Conservation (phyloP, 1,284 basidiomycete species). For the Ceratobasidium sp. region DNA sequence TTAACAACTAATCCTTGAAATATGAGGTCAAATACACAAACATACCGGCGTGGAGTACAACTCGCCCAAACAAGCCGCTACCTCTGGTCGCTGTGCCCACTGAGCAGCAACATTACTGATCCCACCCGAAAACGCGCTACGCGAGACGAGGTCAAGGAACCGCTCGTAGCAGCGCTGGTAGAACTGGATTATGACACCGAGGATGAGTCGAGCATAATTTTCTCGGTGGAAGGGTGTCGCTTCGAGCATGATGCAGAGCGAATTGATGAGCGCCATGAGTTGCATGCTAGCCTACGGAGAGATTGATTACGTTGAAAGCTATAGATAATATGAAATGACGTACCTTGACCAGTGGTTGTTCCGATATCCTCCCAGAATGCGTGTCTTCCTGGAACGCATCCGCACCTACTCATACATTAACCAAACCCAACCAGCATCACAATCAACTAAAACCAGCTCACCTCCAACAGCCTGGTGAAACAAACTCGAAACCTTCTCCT, state of each 20-base stretch:
- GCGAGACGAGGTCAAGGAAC: slow-evolving; percentile 81
- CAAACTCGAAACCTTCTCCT: slow-evolving; percentile 91
- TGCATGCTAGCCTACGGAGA: slow-evolving; percentile 78
- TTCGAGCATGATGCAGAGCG: slow-evolving; percentile 91
- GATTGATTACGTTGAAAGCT: background rate
- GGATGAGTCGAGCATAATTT: slow-evolving; percentile 92
- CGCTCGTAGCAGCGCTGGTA: slow-evolving; percentile 94
- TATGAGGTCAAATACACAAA: slow-evolving; percentile 30
- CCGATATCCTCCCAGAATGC: slow-evolving; percentile 63
- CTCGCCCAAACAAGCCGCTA: slow-evolving; percentile 72
- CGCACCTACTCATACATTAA: slow-evolving; percentile 66
- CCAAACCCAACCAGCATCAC: background rate
- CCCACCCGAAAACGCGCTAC: slow-evolving; percentile 58
- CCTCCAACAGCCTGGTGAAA: slow-evolving; percentile 90
- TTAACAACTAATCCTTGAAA: background rate
- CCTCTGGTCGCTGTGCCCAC: slow-evolving; percentile 89
- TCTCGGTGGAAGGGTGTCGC: slow-evolving; percentile 97
- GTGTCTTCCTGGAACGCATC: slow-evolving; percentile 87
- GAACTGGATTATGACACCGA: slow-evolving; percentile 96
- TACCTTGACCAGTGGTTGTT: slow-evolving; percentile 85
- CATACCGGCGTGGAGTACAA: slow-evolving; percentile 60
- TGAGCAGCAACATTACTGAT: slow-evolving; percentile 73
- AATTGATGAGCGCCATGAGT: slow-evolving; percentile 92
- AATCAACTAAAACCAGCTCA: slow-evolving; percentile 56
- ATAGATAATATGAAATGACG: slow-evolving; percentile 49